These are phyloP conservation scores for Luffa acutangula DNA, from an alignment of 306 rosid species.

Conservation along the genomic window DNA sequence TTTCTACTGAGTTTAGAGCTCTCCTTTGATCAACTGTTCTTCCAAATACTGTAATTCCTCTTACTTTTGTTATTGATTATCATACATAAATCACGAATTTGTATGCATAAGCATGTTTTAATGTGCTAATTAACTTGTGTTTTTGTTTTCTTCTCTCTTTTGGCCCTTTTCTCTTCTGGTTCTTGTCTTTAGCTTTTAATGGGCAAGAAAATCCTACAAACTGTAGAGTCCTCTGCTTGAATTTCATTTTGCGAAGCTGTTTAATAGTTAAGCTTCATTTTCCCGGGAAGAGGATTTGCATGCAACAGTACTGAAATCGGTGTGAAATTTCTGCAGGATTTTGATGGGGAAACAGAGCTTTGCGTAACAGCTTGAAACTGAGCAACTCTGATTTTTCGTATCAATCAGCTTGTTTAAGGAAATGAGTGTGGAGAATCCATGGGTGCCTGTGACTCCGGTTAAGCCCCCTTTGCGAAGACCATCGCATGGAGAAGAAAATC, in stretches of 20 bases:
- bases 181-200: not conserved
- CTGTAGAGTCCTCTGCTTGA: not conserved
- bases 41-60: not conserved
- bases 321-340: not conserved
- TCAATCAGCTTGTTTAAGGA: not conserved
- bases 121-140: not conserved
- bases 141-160: not conserved
- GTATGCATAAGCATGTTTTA: not conserved
- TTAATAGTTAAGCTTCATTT: not conserved
- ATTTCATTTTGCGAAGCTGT: not conserved
- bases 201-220: not conserved
- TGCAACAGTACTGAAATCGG: not conserved
- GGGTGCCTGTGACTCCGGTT: not conserved
- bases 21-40: not conserved
- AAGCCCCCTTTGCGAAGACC: not conserved
- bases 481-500: not conserved
- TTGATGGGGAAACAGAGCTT: not conserved
- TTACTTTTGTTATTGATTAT: not conserved
- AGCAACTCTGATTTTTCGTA: not conserved
- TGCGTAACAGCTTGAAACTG: not conserved
- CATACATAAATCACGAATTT: not conserved
- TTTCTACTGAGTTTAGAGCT: not conserved
- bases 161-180: not conserved
- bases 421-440: not conserved
- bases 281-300: not conserved